A percentile compares a stretch with the other conserved stretches of the same genome.
phyloP scores from a whole-genome alignment of 2,329 filamentous ascomycete genomes.

The Fusarium bactridioides region DNA sequence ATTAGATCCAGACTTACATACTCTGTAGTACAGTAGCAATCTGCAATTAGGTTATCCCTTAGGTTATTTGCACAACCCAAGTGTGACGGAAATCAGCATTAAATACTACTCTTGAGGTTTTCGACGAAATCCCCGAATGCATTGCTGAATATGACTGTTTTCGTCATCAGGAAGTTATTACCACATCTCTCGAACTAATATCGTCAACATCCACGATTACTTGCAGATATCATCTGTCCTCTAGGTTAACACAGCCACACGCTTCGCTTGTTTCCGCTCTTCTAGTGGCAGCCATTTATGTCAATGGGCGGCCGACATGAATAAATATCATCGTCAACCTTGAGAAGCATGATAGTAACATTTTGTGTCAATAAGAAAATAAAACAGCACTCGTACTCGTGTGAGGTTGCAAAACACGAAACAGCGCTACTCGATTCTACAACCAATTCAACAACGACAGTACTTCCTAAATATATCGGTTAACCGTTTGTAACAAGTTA shows the following conservation, averaged over 20 bases:
- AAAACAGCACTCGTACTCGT: not conserved
- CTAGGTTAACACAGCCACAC: slow-evolving; percentile 20
- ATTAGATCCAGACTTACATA: not conserved
- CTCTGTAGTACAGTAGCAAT: not conserved
- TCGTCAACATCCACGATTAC: not conserved
- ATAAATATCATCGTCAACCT: not conserved
- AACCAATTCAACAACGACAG: not conserved
- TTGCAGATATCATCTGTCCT: not conserved
- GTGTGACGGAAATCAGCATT: not conserved
- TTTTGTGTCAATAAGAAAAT: not conserved
- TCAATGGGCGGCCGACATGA: slow-evolving; percentile 12
- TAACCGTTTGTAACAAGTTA: not conserved
- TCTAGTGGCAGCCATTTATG: slow-evolving; percentile 4
- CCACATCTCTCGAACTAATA: not conserved
- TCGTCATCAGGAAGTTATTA: not conserved
- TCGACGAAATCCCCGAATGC: not conserved
- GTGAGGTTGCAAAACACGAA: not conserved
- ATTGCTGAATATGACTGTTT: not conserved
- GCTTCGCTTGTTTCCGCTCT: slow-evolving; percentile 16
- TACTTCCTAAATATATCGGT: not conserved
- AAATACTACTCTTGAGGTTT: not conserved
- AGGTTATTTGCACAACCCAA: not conserved
- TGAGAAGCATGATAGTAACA: not conserved
- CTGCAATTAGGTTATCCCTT: not conserved
- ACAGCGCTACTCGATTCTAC: no score